These are phyloP conservation scores for Nemania sp. DNA, from an alignment of 2,329 filamentous ascomycete species.

Conservation along the genomic window DNA sequence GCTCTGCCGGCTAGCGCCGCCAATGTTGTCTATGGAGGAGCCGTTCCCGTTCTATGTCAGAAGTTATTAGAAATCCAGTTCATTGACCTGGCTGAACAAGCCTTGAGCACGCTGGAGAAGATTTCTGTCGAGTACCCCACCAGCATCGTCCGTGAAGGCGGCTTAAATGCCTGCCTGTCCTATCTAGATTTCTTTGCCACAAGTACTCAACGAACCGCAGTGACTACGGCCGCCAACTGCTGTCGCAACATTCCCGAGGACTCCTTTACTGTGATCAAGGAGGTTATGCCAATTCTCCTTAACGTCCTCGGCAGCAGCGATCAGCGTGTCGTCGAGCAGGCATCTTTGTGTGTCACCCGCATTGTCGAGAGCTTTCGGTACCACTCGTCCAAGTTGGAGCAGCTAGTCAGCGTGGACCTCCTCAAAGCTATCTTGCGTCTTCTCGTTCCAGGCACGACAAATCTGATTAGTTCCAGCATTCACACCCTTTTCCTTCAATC, in stretches of 20 bases:
- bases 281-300: constrained; percentile 95
- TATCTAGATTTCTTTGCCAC: constrained; percentile 98
- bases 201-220: constrained; percentile 92
- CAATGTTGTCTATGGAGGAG: constrained; percentile 96
- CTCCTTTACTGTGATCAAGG: constrained; percentile 85
- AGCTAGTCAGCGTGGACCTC: constrained; percentile 86
- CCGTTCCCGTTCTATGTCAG: constrained; percentile 90
- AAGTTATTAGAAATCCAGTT: constrained; percentile 96
- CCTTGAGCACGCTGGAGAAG: constrained; percentile 93
- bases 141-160: constrained; percentile 93
- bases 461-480: constrained; percentile 89
- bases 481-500: constrained; percentile 96
- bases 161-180: constrained; percentile 90
- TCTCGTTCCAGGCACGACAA: constrained; percentile 90
- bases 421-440: constrained; percentile 84
- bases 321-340: constrained; percentile 95
- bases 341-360: constrained; percentile 90
- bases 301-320: constrained; percentile 91
- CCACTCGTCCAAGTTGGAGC: constrained; percentile 84
- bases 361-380: constrained; percentile 98
- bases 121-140: constrained; percentile 95
- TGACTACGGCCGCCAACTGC: constrained; percentile 97
- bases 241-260: constrained; percentile 96
- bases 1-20: constrained; percentile 89
- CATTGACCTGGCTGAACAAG: constrained; percentile 96